Percentiles rank a stretch among this genome's conserved stretches.
Evolutionary conservation across 805 yeast genomes (phyloP).

Genomic region (Starmerella apis): DNA sequence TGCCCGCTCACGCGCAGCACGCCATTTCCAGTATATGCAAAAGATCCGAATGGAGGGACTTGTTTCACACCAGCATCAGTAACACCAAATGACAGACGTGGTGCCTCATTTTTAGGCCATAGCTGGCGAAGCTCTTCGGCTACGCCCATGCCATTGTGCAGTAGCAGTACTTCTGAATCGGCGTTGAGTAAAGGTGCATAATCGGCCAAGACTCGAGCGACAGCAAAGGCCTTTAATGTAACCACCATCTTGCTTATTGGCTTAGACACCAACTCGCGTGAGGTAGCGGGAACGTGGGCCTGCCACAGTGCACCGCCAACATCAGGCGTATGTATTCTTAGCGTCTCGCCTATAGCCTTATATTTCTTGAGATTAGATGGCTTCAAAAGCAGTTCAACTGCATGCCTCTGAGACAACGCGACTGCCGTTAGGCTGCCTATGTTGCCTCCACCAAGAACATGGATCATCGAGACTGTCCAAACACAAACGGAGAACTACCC

Average conservation of each 20-base stretch:
- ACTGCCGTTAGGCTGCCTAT: slow-evolving; percentile 45
- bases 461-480: slow-evolving; percentile 17
- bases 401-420: slow-evolving; percentile 34
- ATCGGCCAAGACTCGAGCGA: slow-evolving; percentile 51
- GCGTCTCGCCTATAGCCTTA: slow-evolving; percentile 23
- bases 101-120: slow-evolving; percentile 47
- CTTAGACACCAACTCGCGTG: slow-evolving; percentile 14
- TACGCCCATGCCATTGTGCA: slow-evolving; percentile 85
- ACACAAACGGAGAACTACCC: neutral
- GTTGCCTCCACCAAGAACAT: slow-evolving; percentile 45
- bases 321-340: slow-evolving; percentile 27
- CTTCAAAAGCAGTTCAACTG: slow-evolving; percentile 36
- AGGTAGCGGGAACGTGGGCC: slow-evolving; percentile 16
- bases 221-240: slow-evolving; percentile 72
- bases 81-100: slow-evolving; percentile 61
- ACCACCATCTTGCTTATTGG: slow-evolving; percentile 52
- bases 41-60: slow-evolving; percentile 35
- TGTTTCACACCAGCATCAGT: slow-evolving; percentile 76
- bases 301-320: slow-evolving; percentile 33
- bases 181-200: slow-evolving; percentile 41
- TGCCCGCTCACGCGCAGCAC: neutral
- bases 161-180: slow-evolving; percentile 47
- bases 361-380: slow-evolving; percentile 37
- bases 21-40: slow-evolving; percentile 65
- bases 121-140: slow-evolving; percentile 41